Percentiles rank a stretch among this genome's conserved stretches.
Evolutionary conservation across 352 stramenopile genomes (phyloP).

Genomic region (Pythium coloratum): DNA sequence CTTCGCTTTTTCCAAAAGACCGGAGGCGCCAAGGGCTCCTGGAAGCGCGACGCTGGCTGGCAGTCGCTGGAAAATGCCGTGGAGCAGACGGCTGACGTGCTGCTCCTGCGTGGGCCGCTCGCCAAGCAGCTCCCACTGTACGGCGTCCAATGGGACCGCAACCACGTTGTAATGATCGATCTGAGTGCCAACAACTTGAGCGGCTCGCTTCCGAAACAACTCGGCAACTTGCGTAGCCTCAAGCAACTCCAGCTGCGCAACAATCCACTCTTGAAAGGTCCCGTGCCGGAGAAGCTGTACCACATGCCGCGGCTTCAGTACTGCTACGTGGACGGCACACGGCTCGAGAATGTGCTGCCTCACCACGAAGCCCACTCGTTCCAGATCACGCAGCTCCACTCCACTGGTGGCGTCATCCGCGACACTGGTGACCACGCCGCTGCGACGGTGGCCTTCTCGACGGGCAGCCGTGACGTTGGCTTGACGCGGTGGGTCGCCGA

Average conservation of each 20-base stretch:
- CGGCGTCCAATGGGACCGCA: slow-evolving; percentile 55
- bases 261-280: slow-evolving; percentile 44
- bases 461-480: slow-evolving; percentile 24
- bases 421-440: slow-evolving; percentile 11
- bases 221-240: slow-evolving; percentile 46
- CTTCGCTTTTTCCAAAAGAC: slow-evolving; percentile 42
- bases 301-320: slow-evolving; percentile 50
- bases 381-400: slow-evolving; percentile 57
- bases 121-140: slow-evolving; percentile 38
- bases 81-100: slow-evolving; percentile 22
- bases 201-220: slow-evolving; percentile 43
- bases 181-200: slow-evolving; percentile 49
- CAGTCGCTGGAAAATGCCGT: slow-evolving; percentile 26
- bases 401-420: not conserved
- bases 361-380: slow-evolving; percentile 50
- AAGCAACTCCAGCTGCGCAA: slow-evolving; percentile 57
- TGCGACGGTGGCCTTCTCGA: slow-evolving; percentile 51
- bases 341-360: slow-evolving; percentile 43
- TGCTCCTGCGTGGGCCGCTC: slow-evolving; percentile 34
- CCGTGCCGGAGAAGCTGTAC: slow-evolving; percentile 34
- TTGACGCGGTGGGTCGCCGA: slow-evolving; percentile 48
- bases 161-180: slow-evolving; percentile 62
- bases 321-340: slow-evolving; percentile 66
- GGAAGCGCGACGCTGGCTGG: slow-evolving; percentile 45
- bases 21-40: slow-evolving; percentile 34